Base-by-base conservation (phyloP, 2,329 filamentous ascomycete genomes). In the Cryoendolithus antarcticus region DNA sequence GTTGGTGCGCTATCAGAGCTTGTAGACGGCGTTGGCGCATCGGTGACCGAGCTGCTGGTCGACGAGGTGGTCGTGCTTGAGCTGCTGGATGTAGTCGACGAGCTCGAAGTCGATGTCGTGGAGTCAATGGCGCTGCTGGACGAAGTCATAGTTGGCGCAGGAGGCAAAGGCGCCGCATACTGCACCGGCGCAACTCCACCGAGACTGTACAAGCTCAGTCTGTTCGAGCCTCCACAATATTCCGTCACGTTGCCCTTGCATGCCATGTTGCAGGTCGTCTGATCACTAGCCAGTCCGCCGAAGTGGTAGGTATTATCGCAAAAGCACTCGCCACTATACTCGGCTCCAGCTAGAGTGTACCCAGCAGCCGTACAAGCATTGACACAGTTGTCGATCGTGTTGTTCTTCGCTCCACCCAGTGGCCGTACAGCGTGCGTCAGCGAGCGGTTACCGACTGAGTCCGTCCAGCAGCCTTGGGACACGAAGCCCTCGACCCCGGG, bases 191-290 rank as follows among this genome's bases (percentile, higher is more conserved):
- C 19, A 21, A 21, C 19, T 21, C 19, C 19, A 21, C 19, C 19
- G 19, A 21, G 19, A 21, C 19, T 21, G 19, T 59, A 59, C 11
- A 57, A 35, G 5, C 48, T 51, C 24, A 56, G 44, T 11, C 48
- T 44, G 21, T 47, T 50, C 2, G 41, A 40, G 1, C 52, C 54
- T 43, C 54, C 54, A 47, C 54, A 57, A 24, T 48, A 47, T 47
- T 57, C 53, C n/a, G 47, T 52, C 34, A 36, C 42, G 41, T 57
- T 56, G n/a, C 52, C 54, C 8, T 37, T 49, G 38, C 54, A 57
- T 27, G 50, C 45, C 38, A 42, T 48, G 34, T 48, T 51, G 43
- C 54, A 57, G 6, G 30, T 34, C 4, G 44, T 41, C 9, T 27
- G 34, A 2, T 51, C 51, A 9, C 41, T 37, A 7, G 37, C 37